Evolutionary conservation across 1,284 basidiomycete genomes (phyloP).

Genomic region (Trametes versicolor): DNA sequence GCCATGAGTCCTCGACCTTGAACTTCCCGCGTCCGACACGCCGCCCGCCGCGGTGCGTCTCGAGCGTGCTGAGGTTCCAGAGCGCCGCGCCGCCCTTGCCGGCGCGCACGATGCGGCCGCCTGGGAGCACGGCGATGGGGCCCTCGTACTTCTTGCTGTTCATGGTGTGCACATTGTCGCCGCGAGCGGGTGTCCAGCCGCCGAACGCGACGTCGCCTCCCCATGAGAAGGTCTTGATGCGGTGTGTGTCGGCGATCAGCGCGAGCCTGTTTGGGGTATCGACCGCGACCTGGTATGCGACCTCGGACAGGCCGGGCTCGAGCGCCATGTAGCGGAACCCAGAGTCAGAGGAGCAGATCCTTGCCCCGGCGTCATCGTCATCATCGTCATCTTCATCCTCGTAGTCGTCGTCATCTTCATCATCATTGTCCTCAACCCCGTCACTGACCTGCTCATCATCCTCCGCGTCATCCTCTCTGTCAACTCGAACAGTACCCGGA

Average conservation of each 20-base stretch:
- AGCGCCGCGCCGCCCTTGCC: conserved; percentile 43
- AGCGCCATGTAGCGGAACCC: conserved; percentile 13
- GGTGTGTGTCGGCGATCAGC: conserved; percentile 34
- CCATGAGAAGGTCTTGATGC: conserved; percentile 38
- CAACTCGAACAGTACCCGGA: neutral
- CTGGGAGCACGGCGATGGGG: conserved; percentile 41
- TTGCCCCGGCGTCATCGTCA: neutral
- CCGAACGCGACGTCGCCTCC: conserved; percentile 15
- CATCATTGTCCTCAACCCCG: neutral
- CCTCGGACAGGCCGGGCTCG: conserved; percentile 28
- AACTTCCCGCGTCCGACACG: conserved; percentile 29
- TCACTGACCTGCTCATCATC: neutral
- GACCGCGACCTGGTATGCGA: conserved; percentile 28
- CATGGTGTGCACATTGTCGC: conserved; percentile 45
- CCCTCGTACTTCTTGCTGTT: conserved; percentile 38
- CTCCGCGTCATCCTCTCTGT: no score
- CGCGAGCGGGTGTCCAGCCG: neutral
- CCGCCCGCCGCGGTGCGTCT: conserved; percentile 40
- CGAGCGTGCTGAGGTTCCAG: conserved; percentile 47
- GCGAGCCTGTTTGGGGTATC: conserved; percentile 35
- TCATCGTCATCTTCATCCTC: neutral
- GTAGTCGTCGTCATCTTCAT: neutral
- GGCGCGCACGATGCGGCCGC: conserved; percentile 23
- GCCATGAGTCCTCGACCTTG: conserved; percentile 35
- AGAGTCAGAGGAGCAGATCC: conserved; percentile 9